These are phyloP conservation scores for Penicillium sp. DNA, from an alignment of 2,329 filamentous ascomycete species.

Conservation along the genomic window DNA sequence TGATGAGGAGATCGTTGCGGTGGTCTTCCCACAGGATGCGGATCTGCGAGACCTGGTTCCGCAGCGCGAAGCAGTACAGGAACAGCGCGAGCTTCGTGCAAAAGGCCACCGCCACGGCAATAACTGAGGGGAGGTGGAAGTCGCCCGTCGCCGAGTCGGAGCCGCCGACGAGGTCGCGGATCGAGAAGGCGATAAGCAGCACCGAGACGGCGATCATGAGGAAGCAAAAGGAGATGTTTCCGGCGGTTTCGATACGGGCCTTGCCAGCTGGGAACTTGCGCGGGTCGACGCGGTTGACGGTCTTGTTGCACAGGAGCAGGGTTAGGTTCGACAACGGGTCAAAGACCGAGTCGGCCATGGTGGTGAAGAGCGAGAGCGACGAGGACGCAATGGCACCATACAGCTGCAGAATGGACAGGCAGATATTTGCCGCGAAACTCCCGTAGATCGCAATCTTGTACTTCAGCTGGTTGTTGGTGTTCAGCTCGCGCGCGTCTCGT, in stretches of 20 bases:
- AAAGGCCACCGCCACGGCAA: slow-evolving; percentile 85
- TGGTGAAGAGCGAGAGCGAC: slow-evolving; percentile 95
- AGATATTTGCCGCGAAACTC: slow-evolving; percentile 77
- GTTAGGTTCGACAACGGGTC: slow-evolving; percentile 89
- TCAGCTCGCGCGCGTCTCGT: slow-evolving; percentile 77
- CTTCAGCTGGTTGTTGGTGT: slow-evolving; percentile 76
- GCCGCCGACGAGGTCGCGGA: slow-evolving; percentile 66
- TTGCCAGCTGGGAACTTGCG: slow-evolving; percentile 89
- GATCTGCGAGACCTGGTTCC: slow-evolving; percentile 89
- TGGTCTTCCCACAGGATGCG: slow-evolving; percentile 96
- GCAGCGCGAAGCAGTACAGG: slow-evolving; percentile 88
- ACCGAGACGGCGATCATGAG: slow-evolving; percentile 92
- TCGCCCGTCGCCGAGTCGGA: slow-evolving; percentile 58
- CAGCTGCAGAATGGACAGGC: slow-evolving; percentile 79
- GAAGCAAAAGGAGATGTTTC: slow-evolving; percentile 96
- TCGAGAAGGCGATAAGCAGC: slow-evolving; percentile 88
- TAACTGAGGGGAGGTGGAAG: slow-evolving; percentile 82
- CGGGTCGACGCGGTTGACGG: slow-evolving; percentile 84
- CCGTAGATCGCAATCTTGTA: slow-evolving; percentile 67
- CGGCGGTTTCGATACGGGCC: slow-evolving; percentile 90
- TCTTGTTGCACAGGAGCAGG: slow-evolving; percentile 83
- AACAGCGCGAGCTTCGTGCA: slow-evolving; percentile 82
- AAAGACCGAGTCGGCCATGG: slow-evolving; percentile 94
- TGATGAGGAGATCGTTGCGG: slow-evolving; percentile 96
- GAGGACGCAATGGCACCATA: slow-evolving; percentile 86